Conservation (phyloP, 129 eudicot species). For the Centaurea solstitialis region DNA sequence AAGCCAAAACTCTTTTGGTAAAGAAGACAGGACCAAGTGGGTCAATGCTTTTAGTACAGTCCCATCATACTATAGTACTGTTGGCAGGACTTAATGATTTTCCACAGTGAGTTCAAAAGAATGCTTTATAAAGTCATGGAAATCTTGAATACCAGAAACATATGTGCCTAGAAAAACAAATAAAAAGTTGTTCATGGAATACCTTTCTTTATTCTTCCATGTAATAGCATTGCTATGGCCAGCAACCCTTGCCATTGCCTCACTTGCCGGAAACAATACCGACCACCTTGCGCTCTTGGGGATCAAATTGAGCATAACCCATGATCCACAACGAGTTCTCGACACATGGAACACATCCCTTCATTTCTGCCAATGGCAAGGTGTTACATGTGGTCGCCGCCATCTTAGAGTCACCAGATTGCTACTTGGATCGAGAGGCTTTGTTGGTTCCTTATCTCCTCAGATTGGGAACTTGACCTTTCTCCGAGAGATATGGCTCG, state of each 20-base stretch:
- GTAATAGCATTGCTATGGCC: slow-evolving; percentile 1
- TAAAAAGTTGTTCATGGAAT: slow-evolving; percentile 12
- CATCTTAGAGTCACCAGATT: no score
- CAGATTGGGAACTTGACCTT: no score
- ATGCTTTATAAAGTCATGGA: no score
- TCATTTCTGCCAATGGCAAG: slow-evolving; percentile 34
- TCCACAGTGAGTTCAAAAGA: neutral
- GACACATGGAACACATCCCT: slow-evolving; percentile 34
- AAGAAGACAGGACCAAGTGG: neutral
- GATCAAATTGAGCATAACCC: slow-evolving; percentile 25
- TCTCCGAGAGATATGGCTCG: no score
- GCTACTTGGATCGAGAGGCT: no score
- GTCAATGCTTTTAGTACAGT: neutral
- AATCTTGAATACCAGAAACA: slow-evolving; percentile 3
- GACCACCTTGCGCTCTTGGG: slow-evolving; percentile 33
- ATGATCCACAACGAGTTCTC: slow-evolving; percentile 24
- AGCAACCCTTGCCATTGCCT: neutral
- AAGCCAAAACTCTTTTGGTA: neutral
- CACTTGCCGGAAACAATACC: slow-evolving; percentile 24
- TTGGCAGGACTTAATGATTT: no score
- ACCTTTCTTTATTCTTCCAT: slow-evolving; percentile 16
- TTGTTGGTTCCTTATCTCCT: no score
- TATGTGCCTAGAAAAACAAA: neutral
- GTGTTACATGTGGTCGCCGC: slow-evolving; percentile 29
- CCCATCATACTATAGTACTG: no score